Conservation (phyloP, 2,329 filamentous ascomycete genomes). For the Verticillium nonalfalfae region DNA sequence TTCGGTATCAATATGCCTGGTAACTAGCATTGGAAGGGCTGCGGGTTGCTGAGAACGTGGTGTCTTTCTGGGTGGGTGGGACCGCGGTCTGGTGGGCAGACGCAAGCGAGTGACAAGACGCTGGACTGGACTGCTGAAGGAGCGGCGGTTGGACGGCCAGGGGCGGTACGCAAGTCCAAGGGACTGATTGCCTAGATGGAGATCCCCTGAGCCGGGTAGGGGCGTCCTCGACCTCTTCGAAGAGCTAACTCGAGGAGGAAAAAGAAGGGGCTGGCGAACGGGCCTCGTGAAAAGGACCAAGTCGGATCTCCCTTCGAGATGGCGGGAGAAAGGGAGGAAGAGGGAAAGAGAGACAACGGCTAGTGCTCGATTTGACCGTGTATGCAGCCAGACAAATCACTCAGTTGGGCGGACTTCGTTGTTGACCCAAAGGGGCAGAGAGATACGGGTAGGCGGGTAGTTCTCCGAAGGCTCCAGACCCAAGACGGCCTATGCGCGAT, state of each 20-base stretch:
- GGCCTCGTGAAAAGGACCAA: background rate
- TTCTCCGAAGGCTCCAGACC: constrained; percentile 2
- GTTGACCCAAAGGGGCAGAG: constrained; percentile 3
- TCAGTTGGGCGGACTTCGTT: constrained; percentile 4
- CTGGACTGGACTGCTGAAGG: background rate
- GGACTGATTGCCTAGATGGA: background rate
- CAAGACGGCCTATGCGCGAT: background rate
- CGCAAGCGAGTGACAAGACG: background rate
- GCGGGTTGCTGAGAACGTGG: constrained; percentile 4
- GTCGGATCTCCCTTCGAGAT: background rate
- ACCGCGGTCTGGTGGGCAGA: background rate
- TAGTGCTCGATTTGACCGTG: background rate
- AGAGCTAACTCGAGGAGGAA: background rate
- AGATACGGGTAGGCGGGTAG: constrained; percentile 2
- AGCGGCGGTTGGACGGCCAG: background rate
- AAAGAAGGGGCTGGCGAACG: background rate
- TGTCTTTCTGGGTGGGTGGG: constrained; percentile 6
- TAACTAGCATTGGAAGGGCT: constrained; percentile 47
- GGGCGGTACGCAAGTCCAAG: background rate
- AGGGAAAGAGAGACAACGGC: background rate
- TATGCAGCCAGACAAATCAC: constrained; percentile 9
- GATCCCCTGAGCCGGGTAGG: background rate
- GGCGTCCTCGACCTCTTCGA: background rate
- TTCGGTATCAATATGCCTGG: constrained; percentile 46
- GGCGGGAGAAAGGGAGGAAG: constrained; percentile 13